phyloP scores from a whole-genome alignment of 441 rosid genomes.

The Omphalea diandra region DNA sequence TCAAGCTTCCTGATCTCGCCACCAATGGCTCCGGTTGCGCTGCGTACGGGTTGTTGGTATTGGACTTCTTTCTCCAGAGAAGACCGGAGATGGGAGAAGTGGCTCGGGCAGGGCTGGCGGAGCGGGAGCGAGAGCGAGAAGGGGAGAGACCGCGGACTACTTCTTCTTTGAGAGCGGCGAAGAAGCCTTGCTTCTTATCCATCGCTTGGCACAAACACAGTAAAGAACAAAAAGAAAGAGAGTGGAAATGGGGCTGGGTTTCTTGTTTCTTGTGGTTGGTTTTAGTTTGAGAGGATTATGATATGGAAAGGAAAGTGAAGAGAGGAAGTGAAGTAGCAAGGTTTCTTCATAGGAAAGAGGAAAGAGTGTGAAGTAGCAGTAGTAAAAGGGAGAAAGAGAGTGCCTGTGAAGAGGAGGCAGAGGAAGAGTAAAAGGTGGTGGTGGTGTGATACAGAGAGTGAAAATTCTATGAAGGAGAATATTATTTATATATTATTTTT shows the following conservation, averaged over 20 bases:
- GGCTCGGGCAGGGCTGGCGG: slow-evolving; percentile 53
- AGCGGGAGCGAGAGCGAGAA: slow-evolving; percentile 66
- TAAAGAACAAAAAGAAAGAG: neutral
- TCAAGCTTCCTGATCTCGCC: slow-evolving; percentile 61
- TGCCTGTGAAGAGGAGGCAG: neutral
- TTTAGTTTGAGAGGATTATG: neutral
- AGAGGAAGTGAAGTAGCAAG: neutral
- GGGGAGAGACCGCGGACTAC: slow-evolving; percentile 70
- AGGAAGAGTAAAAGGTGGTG: no score
- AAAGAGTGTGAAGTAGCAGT: neutral
- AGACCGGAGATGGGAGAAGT: slow-evolving; percentile 49
- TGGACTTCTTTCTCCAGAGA: slow-evolving; percentile 46
- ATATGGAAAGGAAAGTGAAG: neutral
- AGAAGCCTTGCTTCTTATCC: slow-evolving; percentile 83
- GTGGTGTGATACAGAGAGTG: no score
- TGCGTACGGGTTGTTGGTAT: slow-evolving; percentile 24
- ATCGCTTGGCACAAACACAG: slow-evolving; percentile 32
- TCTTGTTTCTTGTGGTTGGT: neutral
- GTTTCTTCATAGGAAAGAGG: slow-evolving; percentile 9
- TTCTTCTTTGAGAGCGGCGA: slow-evolving; percentile 71
- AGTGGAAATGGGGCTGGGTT: neutral
- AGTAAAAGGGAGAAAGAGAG: neutral
- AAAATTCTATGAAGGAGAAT: no score
- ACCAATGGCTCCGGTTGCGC: slow-evolving; percentile 42
- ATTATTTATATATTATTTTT: no score